phyloP scores from a whole-genome alignment of 83 land plant genomes.

The Thuja plicata region DNA sequence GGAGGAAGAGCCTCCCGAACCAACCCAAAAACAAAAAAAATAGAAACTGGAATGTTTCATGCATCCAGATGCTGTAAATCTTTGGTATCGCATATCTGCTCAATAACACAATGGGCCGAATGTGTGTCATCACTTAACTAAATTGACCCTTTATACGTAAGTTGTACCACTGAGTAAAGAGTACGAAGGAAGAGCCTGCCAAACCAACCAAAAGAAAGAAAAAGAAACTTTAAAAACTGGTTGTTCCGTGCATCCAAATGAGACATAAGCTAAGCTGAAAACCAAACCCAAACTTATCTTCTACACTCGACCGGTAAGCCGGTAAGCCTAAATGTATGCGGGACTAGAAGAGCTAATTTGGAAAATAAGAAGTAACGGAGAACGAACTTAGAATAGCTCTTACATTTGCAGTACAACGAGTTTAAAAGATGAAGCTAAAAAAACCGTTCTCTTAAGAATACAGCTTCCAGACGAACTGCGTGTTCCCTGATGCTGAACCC shows the following conservation, averaged over 20 bases:
- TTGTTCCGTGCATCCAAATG: background rate
- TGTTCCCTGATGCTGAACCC: no score
- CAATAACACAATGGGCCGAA: no score
- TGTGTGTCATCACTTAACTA: no score
- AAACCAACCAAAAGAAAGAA: background rate
- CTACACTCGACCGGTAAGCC: background rate
- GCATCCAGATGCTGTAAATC: no score
- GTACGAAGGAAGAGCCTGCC: background rate
- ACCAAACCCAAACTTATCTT: background rate
- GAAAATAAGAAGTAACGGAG: background rate
- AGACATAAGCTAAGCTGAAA: background rate
- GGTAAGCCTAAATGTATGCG: background rate
- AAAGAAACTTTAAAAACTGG: background rate
- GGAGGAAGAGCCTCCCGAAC: background rate
- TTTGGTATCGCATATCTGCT: no score
- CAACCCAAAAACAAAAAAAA: background rate
- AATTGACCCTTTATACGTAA: background rate
- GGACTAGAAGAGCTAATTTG: background rate
- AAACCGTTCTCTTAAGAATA: no score
- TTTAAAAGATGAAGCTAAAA: background rate
- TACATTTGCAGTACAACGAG: background rate
- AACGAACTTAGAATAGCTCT: background rate
- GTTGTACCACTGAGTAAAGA: background rate
- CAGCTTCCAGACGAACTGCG: no score
- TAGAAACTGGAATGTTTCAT: no score